Evolutionary conservation across 2,329 filamentous ascomycete species (phyloP).

Genomic region (Trichoderma gracile): DNA sequence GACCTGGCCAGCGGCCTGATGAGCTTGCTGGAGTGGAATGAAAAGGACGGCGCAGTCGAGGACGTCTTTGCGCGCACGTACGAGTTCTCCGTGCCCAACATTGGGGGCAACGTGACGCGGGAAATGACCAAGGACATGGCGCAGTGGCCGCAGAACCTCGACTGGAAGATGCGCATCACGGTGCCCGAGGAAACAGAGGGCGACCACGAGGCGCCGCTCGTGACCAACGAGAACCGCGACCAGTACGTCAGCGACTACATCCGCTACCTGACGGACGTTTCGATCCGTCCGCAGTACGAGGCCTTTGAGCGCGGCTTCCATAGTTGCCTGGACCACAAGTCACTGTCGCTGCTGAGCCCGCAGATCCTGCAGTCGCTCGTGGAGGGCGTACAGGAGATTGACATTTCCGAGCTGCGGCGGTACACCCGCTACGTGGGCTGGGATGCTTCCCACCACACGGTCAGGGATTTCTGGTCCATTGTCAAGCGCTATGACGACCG

Average conservation of each 20-base stretch:
- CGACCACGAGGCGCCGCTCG: conserved; percentile 62
- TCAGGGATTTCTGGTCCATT: conserved; percentile 82
- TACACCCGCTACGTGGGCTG: conserved; percentile 82
- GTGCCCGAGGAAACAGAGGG: conserved; percentile 14
- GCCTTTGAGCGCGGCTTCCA: conserved; percentile 83
- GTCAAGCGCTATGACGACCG: conserved; percentile 66
- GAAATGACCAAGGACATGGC: conserved; percentile 51
- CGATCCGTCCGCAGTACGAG: conserved; percentile 72
- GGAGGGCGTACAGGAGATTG: conserved; percentile 80
- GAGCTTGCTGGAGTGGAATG: conserved; percentile 73
- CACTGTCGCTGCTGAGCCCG: conserved; percentile 71
- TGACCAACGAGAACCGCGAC: conserved; percentile 77
- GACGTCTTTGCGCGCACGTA: conserved; percentile 84
- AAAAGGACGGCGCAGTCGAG: conserved; percentile 71
- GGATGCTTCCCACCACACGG: conserved; percentile 65
- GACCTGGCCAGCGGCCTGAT: conserved; percentile 74
- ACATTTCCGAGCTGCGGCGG: conserved; percentile 69
- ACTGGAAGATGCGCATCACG: conserved; percentile 30
- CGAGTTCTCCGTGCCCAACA: conserved; percentile 70
- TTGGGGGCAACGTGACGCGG: conserved; percentile 58
- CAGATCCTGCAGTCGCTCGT: conserved; percentile 72
- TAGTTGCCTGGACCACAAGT: conserved; percentile 68
- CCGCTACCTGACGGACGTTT: conserved; percentile 75
- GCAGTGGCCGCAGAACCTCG: conserved; percentile 57
- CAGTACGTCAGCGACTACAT: conserved; percentile 84